Conservation (phyloP, 345 rosid species). For the Pseudoturritis turrita region DNA sequence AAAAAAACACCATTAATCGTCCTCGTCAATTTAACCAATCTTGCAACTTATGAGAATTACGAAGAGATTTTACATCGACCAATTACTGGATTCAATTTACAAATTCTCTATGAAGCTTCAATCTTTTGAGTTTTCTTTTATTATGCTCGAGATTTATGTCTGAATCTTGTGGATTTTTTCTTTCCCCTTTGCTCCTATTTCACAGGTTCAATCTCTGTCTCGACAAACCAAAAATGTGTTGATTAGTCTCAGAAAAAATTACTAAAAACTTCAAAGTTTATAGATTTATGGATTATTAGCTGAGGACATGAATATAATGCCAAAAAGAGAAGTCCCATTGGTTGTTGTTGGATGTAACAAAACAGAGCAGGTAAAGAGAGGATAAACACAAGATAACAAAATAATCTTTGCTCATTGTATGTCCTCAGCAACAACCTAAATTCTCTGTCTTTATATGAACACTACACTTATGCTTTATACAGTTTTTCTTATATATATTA, state of each 20-base stretch:
- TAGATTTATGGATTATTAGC: not conserved
- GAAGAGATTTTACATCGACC: not conserved
- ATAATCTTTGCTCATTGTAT: slow-evolving; percentile 30
- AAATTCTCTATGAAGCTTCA: not conserved
- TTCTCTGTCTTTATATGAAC: slow-evolving; percentile 23
- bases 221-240: not conserved
- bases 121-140: not conserved
- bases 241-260: not conserved
- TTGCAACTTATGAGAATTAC: not conserved
- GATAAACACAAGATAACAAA: slow-evolving; percentile 24
- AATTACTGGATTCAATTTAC: not conserved
- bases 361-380: slow-evolving; percentile 23
- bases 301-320: slow-evolving; percentile 8
- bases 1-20: not conserved
- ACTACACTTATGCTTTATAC: not conserved
- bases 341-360: slow-evolving; percentile 31
- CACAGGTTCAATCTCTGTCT: not conserved
- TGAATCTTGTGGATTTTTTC: not conserved
- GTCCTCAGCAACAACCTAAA: slow-evolving; percentile 35
- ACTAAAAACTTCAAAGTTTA: not conserved
- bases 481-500: not conserved
- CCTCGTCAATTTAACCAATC: not conserved
- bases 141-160: not conserved
- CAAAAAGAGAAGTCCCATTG: slow-evolving; percentile 10
- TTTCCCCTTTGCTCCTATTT: not conserved